phyloP scores from a whole-genome alignment of 345 rosid species.

The Sonneratia alba region DNA sequence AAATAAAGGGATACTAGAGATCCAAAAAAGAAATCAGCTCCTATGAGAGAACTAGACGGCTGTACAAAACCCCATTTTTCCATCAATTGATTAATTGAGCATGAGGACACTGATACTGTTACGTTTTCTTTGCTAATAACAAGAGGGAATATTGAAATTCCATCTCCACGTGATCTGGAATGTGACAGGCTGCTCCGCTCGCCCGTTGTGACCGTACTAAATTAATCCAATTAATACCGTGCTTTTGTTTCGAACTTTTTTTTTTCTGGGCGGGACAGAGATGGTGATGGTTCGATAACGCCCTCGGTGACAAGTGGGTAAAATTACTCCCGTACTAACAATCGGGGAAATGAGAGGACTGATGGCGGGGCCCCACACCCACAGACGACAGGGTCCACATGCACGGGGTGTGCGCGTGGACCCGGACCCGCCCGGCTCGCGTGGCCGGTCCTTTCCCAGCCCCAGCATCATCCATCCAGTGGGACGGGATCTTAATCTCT shows the following conservation, averaged over 20 bases:
- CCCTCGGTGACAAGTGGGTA: too few species aligned
- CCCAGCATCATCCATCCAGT: background rate
- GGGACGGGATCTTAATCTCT: too few species aligned
- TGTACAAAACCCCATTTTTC: background rate
- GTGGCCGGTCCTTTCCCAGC: constrained; percentile 2
- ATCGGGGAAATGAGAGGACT: too few species aligned
- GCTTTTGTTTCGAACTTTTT: background rate
- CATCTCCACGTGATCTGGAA: background rate
- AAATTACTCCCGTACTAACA: too few species aligned
- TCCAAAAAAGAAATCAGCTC: too few species aligned
- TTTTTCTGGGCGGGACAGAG: too few species aligned
- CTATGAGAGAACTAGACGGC: too few species aligned
- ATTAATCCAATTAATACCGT: background rate
- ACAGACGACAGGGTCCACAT: background rate
- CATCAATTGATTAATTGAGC: background rate
- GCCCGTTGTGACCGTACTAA: background rate
- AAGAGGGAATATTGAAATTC: background rate
- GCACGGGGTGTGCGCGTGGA: background rate
- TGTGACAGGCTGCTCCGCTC: background rate
- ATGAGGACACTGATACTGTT: background rate
- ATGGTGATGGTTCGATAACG: too few species aligned
- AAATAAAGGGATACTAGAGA: too few species aligned
- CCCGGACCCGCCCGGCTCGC: background rate
- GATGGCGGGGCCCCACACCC: too few species aligned
- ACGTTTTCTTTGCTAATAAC: background rate